A percentile compares a stretch with the other conserved stretches of the same genome.
Evolutionary conservation across 2,329 filamentous ascomycete species (phyloP).

Genomic region (Lithohypha guttulata): DNA sequence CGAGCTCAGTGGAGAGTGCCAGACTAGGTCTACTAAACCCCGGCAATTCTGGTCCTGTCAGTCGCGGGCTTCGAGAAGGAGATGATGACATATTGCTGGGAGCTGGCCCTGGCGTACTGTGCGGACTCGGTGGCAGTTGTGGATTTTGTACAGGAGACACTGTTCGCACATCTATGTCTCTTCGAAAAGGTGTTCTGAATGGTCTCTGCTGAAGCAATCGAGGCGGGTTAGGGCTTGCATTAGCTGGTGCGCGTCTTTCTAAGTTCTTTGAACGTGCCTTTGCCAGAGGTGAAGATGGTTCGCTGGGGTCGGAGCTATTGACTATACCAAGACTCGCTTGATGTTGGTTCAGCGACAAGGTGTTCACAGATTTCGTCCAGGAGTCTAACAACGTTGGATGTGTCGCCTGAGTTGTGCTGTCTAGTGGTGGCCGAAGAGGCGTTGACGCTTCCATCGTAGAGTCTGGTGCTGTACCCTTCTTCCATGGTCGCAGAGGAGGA

Average conservation of each 20-base stretch:
- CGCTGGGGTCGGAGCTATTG: too few relatives aligned
- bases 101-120: not conserved
- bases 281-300: too few relatives aligned
- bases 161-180: too few relatives aligned
- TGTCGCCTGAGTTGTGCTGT: not conserved
- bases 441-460: not conserved
- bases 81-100: not conserved
- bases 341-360: too few relatives aligned
- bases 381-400: slow-evolving; percentile 2
- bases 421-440: not conserved
- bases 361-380: slow-evolving; percentile 1
- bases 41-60: not conserved
- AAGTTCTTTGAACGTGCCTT: not conserved
- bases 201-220: not conserved
- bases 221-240: not conserved
- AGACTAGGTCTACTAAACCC: slow-evolving; percentile 3
- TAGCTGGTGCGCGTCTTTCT: not conserved
- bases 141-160: too few relatives aligned
- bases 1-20: slow-evolving; percentile 18
- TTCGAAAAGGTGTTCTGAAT: slow-evolving; percentile 6
- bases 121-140: too few relatives aligned
- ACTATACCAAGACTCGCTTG: too few relatives aligned
- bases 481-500: slow-evolving; percentile 11
- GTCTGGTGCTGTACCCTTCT: not conserved
- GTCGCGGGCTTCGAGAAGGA: not conserved